phyloP scores from a whole-genome alignment of 306 rosid genomes.

The Amphicarpaea edgeworthii region DNA sequence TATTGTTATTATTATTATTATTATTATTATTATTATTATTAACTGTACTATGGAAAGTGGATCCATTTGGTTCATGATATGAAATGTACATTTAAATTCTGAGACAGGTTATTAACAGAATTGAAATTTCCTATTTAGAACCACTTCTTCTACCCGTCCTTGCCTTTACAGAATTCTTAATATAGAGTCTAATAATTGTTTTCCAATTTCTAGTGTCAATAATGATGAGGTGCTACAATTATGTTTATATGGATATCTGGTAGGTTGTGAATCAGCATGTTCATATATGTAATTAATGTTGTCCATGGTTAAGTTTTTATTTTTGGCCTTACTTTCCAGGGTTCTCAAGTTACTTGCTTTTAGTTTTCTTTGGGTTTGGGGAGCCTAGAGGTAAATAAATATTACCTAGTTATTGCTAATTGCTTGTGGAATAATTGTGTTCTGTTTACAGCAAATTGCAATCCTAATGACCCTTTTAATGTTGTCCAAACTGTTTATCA shows the following conservation, averaged over 20 bases:
- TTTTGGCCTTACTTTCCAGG: neutral
- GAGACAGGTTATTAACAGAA: neutral
- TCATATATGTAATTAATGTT: neutral
- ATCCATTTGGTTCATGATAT: neutral
- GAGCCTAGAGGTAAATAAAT: constrained; percentile 16
- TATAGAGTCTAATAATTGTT: constrained; percentile 1
- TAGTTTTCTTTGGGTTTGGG: constrained; percentile 19
- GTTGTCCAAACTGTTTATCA: neutral
- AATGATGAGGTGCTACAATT: neutral
- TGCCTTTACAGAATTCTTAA: neutral
- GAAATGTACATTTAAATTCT: neutral
- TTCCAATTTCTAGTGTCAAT: constrained; percentile 3
- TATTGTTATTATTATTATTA: too few relatives aligned
- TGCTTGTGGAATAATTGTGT: constrained; percentile 7
- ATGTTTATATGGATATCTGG: neutral
- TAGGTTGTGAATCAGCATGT: neutral
- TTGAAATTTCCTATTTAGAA: neutral
- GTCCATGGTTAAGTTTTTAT: neutral
- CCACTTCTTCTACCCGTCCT: neutral
- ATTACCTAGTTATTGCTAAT: constrained; percentile 5
- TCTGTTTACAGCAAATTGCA: neutral
- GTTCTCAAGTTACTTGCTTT: constrained; percentile 8
- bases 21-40: too few relatives aligned
- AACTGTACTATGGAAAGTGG: constrained; percentile 1
- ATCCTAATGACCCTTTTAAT: neutral